Evolutionary conservation across 495 filamentous ascomycete genomes (phyloP), one percentile per base, ranked within the genome.

Genomic region (Ramalina peruviana): DNA sequence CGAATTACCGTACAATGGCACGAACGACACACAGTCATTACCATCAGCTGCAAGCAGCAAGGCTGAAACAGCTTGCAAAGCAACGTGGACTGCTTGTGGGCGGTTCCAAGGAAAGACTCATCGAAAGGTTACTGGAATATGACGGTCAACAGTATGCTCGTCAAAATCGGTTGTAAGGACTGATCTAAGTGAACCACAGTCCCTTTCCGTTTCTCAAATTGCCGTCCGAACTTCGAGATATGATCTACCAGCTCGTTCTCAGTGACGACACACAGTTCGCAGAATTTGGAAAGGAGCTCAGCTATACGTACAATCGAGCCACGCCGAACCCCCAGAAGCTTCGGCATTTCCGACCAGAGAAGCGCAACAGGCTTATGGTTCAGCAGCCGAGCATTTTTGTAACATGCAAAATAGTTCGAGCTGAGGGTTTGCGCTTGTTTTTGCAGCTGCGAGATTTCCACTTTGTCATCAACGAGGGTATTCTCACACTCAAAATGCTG

Each of bases 201-300:
- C 45, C 37, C 36, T 41, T 50, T 36, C 19, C n/a, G 4, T 50
- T 50, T 19, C 38, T 43, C 25, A 27, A 33, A 17, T 38, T 50
- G 30, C 38, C 48, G 21, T 20, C 23, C 0, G 48, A 50, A 23
- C 19, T 50, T 45, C 36, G 48, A n/a, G 36, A 50, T 26, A 50
- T 50, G 48, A 50, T 50, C 10, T 50, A 50, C 48, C 17, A 3
- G 37, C 33, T 48, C 21, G 2, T 48, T 2, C 1, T n/a, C 1
- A 17, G 1, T 17, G 37, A 36, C 27, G 45, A 48, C 25, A 48
- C 19, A 1, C 26, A 48, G 12, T 17, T 27, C 21, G 15, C 19
- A 17, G 5, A 27, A 10, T 36, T 36, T 17, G n/a, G 45, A 36
- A 48, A 37, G n/a, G 2, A 37, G 45, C n/a, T 37, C 9, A 15